phyloP scores from a whole-genome alignment of 1,139 yeast species.

The Arxiozyma slooffiae region DNA sequence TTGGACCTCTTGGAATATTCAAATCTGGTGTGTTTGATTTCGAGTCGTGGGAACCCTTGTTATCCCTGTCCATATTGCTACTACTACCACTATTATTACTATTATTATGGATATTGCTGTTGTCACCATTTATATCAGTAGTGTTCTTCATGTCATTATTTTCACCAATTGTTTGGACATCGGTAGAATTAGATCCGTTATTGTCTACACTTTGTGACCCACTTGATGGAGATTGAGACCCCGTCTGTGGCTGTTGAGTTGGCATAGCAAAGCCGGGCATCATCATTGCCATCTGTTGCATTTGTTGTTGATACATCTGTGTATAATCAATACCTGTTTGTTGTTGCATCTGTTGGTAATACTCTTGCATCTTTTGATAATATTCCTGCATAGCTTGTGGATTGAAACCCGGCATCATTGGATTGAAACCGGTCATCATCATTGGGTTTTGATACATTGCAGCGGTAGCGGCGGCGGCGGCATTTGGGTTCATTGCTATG shows the following conservation, averaged over 20 bases:
- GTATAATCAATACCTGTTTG: slow-evolving; percentile 33
- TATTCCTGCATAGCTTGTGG: slow-evolving; percentile 85
- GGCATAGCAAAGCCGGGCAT: slow-evolving; percentile 48
- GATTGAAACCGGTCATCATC: slow-evolving; percentile 43
- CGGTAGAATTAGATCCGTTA: slow-evolving; percentile 1
- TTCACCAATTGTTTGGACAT: slow-evolving; percentile 26
- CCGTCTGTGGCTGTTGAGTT: slow-evolving; percentile 15
- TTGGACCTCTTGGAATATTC: slow-evolving; percentile 34
- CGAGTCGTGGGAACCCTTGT: slow-evolving; percentile 5
- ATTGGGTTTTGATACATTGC: slow-evolving; percentile 29
- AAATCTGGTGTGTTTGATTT: slow-evolving; percentile 14
- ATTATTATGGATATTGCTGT: background rate
- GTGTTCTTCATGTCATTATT: slow-evolving; percentile 12
- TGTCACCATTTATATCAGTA: slow-evolving; percentile 13
- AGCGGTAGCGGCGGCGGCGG: slow-evolving; percentile 16
- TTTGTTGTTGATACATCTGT: slow-evolving; percentile 36
- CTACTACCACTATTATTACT: too few relatives aligned
- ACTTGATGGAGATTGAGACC: slow-evolving; percentile 1
- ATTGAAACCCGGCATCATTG: slow-evolving; percentile 49
- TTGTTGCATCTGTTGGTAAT: slow-evolving; percentile 54
- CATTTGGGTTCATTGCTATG: slow-evolving; percentile 5
- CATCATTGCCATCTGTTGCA: slow-evolving; percentile 41
- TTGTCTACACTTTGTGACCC: background rate
- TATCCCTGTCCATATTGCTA: slow-evolving; percentile 11
- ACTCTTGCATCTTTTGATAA: slow-evolving; percentile 78